A percentile compares a stretch with the other conserved stretches of the same genome.
Conservation (phyloP, 179 eudicot genomes). For the Pouteria campechiana region DNA sequence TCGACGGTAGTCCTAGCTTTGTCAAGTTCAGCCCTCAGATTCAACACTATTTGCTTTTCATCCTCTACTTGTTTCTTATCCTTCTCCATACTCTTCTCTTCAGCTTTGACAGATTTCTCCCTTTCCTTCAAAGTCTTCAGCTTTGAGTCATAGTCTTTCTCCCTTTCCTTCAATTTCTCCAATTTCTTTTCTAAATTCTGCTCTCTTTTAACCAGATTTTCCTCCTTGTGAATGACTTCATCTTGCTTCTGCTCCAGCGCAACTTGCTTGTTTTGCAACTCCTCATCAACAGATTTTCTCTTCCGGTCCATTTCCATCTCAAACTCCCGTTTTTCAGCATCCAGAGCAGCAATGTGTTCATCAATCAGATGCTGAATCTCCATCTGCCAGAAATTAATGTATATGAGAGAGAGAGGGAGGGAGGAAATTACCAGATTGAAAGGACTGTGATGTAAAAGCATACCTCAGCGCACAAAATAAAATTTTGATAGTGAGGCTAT, state of each 20-base stretch:
- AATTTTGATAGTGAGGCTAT: no score
- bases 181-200: slow-evolving; percentile 53
- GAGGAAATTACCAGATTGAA: neutral
- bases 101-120: slow-evolving; percentile 47
- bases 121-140: slow-evolving; percentile 46
- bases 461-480: no score
- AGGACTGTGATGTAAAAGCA: no score
- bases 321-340: slow-evolving; percentile 39
- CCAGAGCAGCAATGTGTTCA: slow-evolving; percentile 44
- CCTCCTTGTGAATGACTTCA: slow-evolving; percentile 57
- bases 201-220: slow-evolving; percentile 53
- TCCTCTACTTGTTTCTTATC: slow-evolving; percentile 33
- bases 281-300: slow-evolving; percentile 45
- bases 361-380: slow-evolving; percentile 57
- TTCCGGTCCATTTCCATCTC: slow-evolving; percentile 56
- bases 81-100: slow-evolving; percentile 40
- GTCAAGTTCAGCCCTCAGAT: slow-evolving; percentile 48
- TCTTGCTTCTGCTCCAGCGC: slow-evolving; percentile 35
- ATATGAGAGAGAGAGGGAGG: neutral
- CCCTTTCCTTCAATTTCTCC: slow-evolving; percentile 74
- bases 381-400: slow-evolving; percentile 25
- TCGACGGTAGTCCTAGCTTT: slow-evolving; percentile 26
- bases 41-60: slow-evolving; percentile 38
- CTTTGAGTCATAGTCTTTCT: slow-evolving; percentile 50
- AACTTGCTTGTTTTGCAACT: slow-evolving; percentile 30